Evolutionary conservation across 2,329 filamentous ascomycete genomes (phyloP).

Genomic region (Diaporthe amygdali): DNA sequence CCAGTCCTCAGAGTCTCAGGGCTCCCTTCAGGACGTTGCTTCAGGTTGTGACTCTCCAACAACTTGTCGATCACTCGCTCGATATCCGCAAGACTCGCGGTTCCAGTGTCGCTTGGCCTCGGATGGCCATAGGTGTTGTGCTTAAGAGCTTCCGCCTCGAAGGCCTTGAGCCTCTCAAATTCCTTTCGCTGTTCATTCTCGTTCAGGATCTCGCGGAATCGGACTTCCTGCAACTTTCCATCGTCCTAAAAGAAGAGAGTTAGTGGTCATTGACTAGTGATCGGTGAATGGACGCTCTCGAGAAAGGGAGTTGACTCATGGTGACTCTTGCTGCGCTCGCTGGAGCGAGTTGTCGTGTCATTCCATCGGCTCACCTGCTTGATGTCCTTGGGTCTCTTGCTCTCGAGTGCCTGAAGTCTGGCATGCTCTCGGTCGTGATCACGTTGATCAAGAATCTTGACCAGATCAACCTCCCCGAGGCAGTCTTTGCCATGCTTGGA

Average conservation of each 20-base stretch:
- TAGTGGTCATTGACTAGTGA: neutral
- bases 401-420: neutral
- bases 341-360: no score
- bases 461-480: neutral
- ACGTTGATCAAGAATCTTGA: neutral
- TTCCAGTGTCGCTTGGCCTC: neutral
- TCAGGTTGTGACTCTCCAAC: neutral
- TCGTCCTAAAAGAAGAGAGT: neutral
- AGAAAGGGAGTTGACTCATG: no score
- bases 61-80: neutral
- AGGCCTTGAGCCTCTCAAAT: neutral
- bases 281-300: neutral
- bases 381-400: neutral
- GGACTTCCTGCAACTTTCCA: neutral
- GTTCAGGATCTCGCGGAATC: neutral
- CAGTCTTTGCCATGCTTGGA: neutral
- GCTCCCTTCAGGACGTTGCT: neutral
- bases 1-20: neutral
- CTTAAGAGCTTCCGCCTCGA: neutral
- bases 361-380: neutral
- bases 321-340: no score
- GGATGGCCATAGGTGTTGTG: neutral
- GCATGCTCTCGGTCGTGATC: neutral
- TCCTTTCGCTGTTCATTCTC: neutral
- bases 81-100: neutral